phyloP scores from a whole-genome alignment of 1,284 basidiomycete genomes.

The Trichosporon asahii region DNA sequence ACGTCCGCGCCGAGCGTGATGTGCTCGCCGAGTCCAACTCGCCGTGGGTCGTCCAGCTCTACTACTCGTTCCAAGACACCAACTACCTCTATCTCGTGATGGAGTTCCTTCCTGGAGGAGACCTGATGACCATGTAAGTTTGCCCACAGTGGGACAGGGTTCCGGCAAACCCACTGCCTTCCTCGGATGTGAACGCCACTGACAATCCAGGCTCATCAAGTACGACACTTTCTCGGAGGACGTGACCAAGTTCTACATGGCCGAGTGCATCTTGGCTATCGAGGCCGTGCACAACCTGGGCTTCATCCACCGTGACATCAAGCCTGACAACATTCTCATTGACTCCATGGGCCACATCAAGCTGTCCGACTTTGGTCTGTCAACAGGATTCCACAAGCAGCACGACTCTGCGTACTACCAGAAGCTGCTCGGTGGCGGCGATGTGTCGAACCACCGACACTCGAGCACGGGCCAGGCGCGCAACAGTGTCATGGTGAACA shows the following conservation, averaged over 20 bases:
- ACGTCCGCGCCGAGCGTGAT: conserved; percentile 97
- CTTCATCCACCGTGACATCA: conserved; percentile 98
- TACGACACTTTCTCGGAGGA: conserved; percentile 99
- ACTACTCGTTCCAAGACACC: conserved; percentile 97
- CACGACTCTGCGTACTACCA: conserved; percentile 95
- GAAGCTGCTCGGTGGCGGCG: conserved; percentile 69
- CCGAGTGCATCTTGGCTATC: conserved; percentile 95
- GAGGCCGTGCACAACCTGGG: conserved; percentile 97
- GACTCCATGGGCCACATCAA: conserved; percentile 90
- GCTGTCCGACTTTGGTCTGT: conserved; percentile 92
- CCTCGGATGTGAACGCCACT: not conserved
- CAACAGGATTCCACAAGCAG: conserved; percentile 91
- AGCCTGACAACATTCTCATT: conserved; percentile 96
- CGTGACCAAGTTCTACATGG: conserved; percentile 98
- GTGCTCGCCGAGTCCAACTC: conserved; percentile 97
- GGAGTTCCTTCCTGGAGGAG: conserved; percentile 97
- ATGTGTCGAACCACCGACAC: conserved; percentile 34
- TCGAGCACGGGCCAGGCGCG: conserved; percentile 54
- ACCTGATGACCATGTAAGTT: conserved; percentile 71
- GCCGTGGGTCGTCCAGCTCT: conserved; percentile 96
- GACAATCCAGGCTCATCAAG: conserved; percentile 85
- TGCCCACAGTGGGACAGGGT: not conserved
- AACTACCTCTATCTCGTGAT: conserved; percentile 96
- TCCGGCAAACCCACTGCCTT: not conserved
- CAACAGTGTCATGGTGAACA: conserved; percentile 92